Base-by-base conservation (phyloP, 2,329 filamentous ascomycete species). In the Penicillium capsulatum region DNA sequence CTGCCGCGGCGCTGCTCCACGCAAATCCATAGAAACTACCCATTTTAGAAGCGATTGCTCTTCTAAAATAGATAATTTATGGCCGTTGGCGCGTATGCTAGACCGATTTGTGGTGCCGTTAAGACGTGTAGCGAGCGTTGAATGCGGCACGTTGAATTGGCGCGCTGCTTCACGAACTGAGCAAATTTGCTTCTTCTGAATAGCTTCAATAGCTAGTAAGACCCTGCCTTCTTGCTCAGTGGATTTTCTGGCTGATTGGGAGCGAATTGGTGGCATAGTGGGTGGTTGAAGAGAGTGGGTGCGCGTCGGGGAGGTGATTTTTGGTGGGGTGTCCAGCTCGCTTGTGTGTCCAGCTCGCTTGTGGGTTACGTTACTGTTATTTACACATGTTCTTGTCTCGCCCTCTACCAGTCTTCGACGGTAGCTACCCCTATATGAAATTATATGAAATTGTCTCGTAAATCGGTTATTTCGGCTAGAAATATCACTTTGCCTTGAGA, bases 251-350 rank as follows among this genome's bases (percentile, higher is more conserved):
- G 7, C 15, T 13, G 3, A 3, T 32, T 11, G 15, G 17, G 30
- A 17, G 14, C 30, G 30, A 17, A 9, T 32, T 32, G 16, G 30
- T 32, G 15, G 30, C 30, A 32, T 32, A 32, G 30, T 32, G 30
- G 31, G 16, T 32, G 31, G 31, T 10, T 32, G 16, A 32, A 32
- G 8, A 19, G 9, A n/a, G 26, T n/a, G n/a, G 9, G 26, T 6
- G 6, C 10, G 26, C 26, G 26, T 7, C 4, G 6, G 26, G 6
- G 26, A 28, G 6, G 26, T n/a, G 26, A 28, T 28, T 28, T 28
- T 28, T 7, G 26, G 26, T 28, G 13, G 26, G 26, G 26, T 28
- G 26, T 9, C 6, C 26, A 6, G 26, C 26, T 28, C 26, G 26
- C 26, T 28, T 28, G n/a, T 11, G 9, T 22, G 19, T 9, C 6